Evolutionary conservation across 2,329 filamentous ascomycete species (phyloP).

Genomic region (Escovopsis sp.): DNA sequence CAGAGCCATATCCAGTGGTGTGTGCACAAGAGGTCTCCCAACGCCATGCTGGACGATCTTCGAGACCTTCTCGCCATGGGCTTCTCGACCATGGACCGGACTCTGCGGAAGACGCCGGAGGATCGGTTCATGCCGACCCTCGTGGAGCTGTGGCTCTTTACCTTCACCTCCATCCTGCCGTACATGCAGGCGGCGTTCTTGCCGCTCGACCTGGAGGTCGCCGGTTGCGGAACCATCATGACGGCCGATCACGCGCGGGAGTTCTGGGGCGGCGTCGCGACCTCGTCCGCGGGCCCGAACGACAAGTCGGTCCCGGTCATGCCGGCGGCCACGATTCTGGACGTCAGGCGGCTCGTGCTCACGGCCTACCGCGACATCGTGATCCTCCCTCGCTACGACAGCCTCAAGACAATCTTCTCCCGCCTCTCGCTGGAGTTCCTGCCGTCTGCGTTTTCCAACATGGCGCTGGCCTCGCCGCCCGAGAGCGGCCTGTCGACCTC

Average conservation of each 20-base stretch:
- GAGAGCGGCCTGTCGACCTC: constrained; percentile 37
- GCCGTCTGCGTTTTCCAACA: constrained; percentile 36
- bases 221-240: constrained; percentile 69
- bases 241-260: constrained; percentile 65
- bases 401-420: constrained; percentile 78
- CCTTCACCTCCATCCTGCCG: constrained; percentile 78
- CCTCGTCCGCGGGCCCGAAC: constrained; percentile 18
- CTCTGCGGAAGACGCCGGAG: constrained; percentile 62
- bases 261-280: constrained; percentile 68
- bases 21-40: constrained; percentile 56
- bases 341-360: constrained; percentile 79
- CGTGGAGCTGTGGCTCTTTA: constrained; percentile 87
- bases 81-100: constrained; percentile 75
- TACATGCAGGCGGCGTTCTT: constrained; percentile 94
- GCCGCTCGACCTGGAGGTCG: constrained; percentile 84
- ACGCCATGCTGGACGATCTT: constrained; percentile 60
- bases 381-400: constrained; percentile 78
- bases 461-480: constrained; percentile 36
- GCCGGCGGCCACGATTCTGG: constrained; percentile 45
- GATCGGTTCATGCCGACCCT: constrained; percentile 80
- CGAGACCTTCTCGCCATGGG: constrained; percentile 64
- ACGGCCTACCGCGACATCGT: constrained; percentile 79
- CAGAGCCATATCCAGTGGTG: constrained; percentile 64
- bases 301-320: constrained; percentile 27
- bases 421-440: constrained; percentile 72